Evolutionary conservation across 2,329 filamentous ascomycete species (phyloP), one percentile per base, ranked within the genome.

Genomic region (Coniella lustricola): DNA sequence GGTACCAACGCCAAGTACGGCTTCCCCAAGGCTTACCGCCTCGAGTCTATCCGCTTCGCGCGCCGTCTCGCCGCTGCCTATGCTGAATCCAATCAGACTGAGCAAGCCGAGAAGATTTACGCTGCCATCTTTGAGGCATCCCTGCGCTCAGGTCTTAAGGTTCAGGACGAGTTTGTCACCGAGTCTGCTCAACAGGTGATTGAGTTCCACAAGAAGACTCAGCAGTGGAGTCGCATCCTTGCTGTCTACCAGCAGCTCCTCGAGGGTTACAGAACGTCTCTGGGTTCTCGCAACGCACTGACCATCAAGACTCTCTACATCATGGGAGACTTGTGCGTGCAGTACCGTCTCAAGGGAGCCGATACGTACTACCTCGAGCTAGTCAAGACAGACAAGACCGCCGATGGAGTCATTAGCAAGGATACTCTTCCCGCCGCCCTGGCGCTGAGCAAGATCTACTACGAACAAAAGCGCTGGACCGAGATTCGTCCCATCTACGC

Each of bases 361-460:
- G 55, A 60, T 34, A 45, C 29, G n/a, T 59, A 58, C 38, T 62
- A 61, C 45, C 52, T 48, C 13, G 53, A 54, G 48, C 54, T 62
- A 25, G 42, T 53, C 39, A 59, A 50, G 45, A 52, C 53, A 2
- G 46, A 55, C 29, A 56, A 56, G 48, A 50, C 36, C 54, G 66
- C 66, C 47, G 64, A 68, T 36, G 61, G 65, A 16, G 54, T 63
- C 1, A 64, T 67, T 41, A 64, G 69, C 52, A 60, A 63, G 17
- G 60, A 66, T 49, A 65, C 68, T 0, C 56, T 70, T 22, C 65
- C 67, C 40, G 70, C 71, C 9, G 63, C 67, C 17, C 56, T 67
- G 18, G 62, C 68, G 31, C 66, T 73, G 1, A 64, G 64, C 9
- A 66, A 65, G 41, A 66, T 69, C 10, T 73, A 73, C 56, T 71